A percentile compares a stretch with the other conserved stretches of the same genome.
These are phyloP conservation scores for Paramecium sonneborni DNA, from an alignment of 73 alveolate genomes.

Conservation along the genomic window DNA sequence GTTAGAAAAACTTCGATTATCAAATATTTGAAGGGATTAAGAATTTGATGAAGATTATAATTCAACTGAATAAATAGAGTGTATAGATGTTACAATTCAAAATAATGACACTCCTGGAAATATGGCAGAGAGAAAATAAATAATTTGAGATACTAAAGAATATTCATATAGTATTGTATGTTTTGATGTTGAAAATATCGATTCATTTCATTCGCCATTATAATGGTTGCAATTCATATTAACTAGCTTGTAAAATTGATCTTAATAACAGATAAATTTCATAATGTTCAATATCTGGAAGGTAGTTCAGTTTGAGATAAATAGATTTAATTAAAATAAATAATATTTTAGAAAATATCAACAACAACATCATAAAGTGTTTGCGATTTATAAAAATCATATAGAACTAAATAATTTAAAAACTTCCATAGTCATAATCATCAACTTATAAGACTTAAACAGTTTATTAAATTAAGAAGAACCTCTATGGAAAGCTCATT, in stretches of 20 bases:
- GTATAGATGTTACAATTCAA: background rate
- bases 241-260: slow-evolving; percentile 30
- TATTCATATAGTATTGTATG: background rate
- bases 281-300: slow-evolving; percentile 47
- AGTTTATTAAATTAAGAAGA: background rate
- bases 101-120: slow-evolving; percentile 41
- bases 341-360: background rate
- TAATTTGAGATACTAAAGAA: background rate
- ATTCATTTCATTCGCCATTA: slow-evolving; percentile 41
- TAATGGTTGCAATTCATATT: background rate
- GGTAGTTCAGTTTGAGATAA: background rate
- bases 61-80: slow-evolving; percentile 18
- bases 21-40: background rate
- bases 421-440: background rate
- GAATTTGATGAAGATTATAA: slow-evolving; percentile 32
- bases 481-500: slow-evolving; percentile 85
- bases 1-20: slow-evolving; percentile 37
- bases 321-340: background rate
- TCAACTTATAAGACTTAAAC: background rate
- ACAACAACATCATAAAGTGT: background rate
- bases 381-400: background rate
- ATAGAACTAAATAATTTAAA: background rate
- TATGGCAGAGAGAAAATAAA: background rate
- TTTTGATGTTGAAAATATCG: slow-evolving; percentile 16
- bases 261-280: background rate